These are phyloP conservation scores for Kwoniella sp. DNA, from an alignment of 768 basidiomycete genomes.

Conservation along the genomic window DNA sequence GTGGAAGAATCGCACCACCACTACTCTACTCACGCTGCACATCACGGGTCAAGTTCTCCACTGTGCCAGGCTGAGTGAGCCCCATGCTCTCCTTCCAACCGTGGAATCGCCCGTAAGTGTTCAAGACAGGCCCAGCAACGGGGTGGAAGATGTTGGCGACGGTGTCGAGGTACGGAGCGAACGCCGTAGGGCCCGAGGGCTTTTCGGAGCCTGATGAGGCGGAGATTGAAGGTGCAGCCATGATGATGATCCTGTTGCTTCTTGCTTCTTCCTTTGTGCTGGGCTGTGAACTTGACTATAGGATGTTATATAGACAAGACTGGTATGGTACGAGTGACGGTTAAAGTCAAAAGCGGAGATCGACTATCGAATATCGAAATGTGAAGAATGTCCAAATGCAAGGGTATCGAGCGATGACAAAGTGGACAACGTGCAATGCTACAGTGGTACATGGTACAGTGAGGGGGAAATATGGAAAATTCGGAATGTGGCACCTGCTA, in stretches of 20 bases:
- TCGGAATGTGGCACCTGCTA: constrained; percentile 20
- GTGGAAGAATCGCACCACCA: no score
- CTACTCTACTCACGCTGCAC: constrained; percentile 75
- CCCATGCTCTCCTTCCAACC: constrained; percentile 79
- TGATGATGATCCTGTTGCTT: neutral
- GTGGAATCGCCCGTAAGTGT: constrained; percentile 71
- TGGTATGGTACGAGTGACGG: neutral
- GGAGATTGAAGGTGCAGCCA: constrained; percentile 12
- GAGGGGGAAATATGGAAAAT: constrained; percentile 24
- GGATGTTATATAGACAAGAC: neutral
- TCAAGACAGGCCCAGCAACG: constrained; percentile 63
- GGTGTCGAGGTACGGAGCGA: constrained; percentile 53
- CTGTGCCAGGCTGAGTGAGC: constrained; percentile 86
- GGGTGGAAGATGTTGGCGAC: constrained; percentile 50
- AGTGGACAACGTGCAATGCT: neutral
- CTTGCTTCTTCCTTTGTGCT: neutral
- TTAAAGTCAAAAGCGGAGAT: neutral
- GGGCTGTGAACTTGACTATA: neutral
- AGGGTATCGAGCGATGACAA: neutral
- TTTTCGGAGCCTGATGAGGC: constrained; percentile 22
- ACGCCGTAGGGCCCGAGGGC: constrained; percentile 39
- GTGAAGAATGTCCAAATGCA: neutral
- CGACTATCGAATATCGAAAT: constrained; percentile 7
- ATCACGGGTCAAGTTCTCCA: constrained; percentile 91
- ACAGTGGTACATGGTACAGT: neutral